Evolutionary conservation across 768 basidiomycete genomes (phyloP), one percentile per base, ranked within the genome.

Genomic region (Serendipita sp.): DNA sequence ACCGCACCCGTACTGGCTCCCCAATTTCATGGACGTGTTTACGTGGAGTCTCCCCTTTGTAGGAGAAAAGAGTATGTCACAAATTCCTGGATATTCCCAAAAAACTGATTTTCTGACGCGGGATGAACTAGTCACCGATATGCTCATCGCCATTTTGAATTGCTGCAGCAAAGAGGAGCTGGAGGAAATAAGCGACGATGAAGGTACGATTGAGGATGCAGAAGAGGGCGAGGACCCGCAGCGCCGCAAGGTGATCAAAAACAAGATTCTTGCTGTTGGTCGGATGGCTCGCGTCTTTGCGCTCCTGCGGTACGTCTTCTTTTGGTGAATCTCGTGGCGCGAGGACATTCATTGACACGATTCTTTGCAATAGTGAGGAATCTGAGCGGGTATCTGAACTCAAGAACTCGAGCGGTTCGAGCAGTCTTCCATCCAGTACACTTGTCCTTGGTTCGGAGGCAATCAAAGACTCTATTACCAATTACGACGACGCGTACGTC

Each of bases 21-120:
- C 96, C 3, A 99, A 99, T 75, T 99, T 99, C 71, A 97, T 98
- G 94, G 95, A 98, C 70, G 94, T 94, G 28, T 99, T 99, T 73
- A 97, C 96, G 0, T 99, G 96, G 96, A 90, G 88, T 78, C 75
- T 99, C 66, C 96, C 96, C 0, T 98, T 98, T 71, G 96, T 99
- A 4, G 96, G 94, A 68, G 89, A 94, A 75, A 98, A 99, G 77
- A 98, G 95, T 92, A 69, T 68, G 83, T 45, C 10, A 48, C 8
- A 24, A 24, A 11, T 28, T 58, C 44, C 44, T 56, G 60, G 53
- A 24, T 65, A 16, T 54, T n/a, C 51, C 45, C 2, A 16, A 30
- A 18, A 5, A 41, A 7, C 5, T 41, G 13, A 13, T 41, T 13
- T 13, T 41, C 38, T 24, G 24, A 24, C 24, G 24, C 24, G 24